These are phyloP conservation scores for Alternaria sp. DNA, from an alignment of 2,329 filamentous ascomycete genomes.

Conservation along the genomic window DNA sequence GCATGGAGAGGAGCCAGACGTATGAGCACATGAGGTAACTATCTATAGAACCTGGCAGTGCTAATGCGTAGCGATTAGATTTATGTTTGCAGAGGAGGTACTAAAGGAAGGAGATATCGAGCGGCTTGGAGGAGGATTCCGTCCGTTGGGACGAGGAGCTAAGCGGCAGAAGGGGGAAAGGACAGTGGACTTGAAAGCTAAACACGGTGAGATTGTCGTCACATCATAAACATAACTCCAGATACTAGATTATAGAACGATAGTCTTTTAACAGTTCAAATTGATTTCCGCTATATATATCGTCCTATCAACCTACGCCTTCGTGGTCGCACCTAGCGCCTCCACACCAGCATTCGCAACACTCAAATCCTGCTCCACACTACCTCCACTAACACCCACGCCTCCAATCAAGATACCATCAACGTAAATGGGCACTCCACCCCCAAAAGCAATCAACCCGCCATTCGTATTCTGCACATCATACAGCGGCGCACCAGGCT, in stretches of 20 bases:
- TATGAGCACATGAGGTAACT: slow-evolving; percentile 14
- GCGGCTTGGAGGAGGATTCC: background rate
- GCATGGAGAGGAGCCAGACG: slow-evolving; percentile 42
- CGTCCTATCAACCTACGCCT: background rate
- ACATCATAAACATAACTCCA: background rate
- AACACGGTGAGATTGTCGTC: background rate
- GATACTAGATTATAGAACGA: background rate
- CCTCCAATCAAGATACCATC: slow-evolving; percentile 37
- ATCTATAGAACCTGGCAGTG: background rate
- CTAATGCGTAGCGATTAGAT: background rate
- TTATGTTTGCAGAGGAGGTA: background rate
- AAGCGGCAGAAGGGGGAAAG: background rate
- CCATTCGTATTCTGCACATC: slow-evolving; percentile 40
- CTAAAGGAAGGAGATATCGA: background rate
- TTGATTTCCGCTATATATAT: too few relatives aligned
- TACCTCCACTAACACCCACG: slow-evolving; percentile 41
- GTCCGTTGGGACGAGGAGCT: too few relatives aligned
- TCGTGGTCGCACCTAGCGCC: slow-evolving; percentile 24
- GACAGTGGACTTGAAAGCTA: background rate
- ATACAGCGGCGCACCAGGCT: slow-evolving; percentile 32
- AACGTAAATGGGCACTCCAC: slow-evolving; percentile 38
- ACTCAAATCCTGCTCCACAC: slow-evolving; percentile 36
- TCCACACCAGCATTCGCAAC: slow-evolving; percentile 30
- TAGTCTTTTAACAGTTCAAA: too few relatives aligned
- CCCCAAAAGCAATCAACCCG: slow-evolving; percentile 39